Conservation (phyloP, 1,139 yeast genomes). For the Saccharomyces hybrid region DNA sequence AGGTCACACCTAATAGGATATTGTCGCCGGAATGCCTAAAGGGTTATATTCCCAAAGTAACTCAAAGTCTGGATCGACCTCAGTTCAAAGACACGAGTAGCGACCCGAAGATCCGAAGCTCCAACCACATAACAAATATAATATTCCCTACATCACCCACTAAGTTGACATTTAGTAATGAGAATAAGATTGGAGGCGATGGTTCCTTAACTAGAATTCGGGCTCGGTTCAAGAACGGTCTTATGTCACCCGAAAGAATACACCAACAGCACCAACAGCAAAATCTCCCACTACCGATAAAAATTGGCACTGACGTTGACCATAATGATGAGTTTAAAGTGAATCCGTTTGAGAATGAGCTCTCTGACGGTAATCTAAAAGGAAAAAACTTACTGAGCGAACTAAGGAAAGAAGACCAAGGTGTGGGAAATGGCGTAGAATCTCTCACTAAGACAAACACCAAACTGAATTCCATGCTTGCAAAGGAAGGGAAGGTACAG, state of each 20-base stretch:
- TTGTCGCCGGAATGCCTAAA: slow-evolving; percentile 15
- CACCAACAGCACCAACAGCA: not conserved
- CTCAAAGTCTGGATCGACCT: slow-evolving; percentile 19
- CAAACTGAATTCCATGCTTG: not conserved
- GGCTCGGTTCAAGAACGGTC: slow-evolving; percentile 19
- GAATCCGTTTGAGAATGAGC: not conserved
- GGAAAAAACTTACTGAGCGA: not conserved
- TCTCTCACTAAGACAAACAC: not conserved
- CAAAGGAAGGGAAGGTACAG: not conserved
- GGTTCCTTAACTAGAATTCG: slow-evolving; percentile 24
- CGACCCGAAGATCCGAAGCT: slow-evolving; percentile 5
- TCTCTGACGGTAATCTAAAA: not conserved
- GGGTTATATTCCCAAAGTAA: slow-evolving; percentile 10
- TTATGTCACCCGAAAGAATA: slow-evolving; percentile 17
- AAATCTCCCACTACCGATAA: not conserved
- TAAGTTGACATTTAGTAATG: slow-evolving; percentile 14
- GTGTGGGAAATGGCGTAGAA: not conserved
- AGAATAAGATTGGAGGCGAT: slow-evolving; percentile 21
- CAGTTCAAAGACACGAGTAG: not conserved
- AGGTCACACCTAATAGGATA: slow-evolving; percentile 20
- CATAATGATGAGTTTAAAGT: not conserved
- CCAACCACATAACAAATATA: slow-evolving; percentile 10
- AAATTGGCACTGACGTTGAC: not conserved
- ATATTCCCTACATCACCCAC: slow-evolving; percentile 18
- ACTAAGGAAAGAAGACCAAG: not conserved